Percentiles rank a stretch among this genome's conserved stretches.
phyloP scores from a whole-genome alignment of 1,284 basidiomycete species.

The Clitocybe nebularis region DNA sequence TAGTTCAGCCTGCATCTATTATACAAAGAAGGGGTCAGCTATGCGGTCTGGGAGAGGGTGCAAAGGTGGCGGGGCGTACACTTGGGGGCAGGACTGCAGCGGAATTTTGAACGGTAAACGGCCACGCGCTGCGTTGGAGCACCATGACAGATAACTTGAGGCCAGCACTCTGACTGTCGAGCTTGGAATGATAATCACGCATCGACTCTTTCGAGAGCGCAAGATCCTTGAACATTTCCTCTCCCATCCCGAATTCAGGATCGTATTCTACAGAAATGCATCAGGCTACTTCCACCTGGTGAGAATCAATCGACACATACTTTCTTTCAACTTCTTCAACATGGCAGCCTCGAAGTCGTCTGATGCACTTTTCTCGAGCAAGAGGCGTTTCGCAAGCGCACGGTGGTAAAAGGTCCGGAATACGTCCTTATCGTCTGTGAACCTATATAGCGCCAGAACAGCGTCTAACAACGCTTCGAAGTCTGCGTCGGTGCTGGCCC shows the following conservation, averaged over 20 bases:
- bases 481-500: constrained; percentile 62
- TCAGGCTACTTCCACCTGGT: background rate
- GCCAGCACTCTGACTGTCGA: constrained; percentile 27
- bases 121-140: constrained; percentile 75
- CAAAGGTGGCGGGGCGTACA: constrained; percentile 31
- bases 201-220: constrained; percentile 69
- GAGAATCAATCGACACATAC: constrained; percentile 37
- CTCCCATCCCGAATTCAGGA: constrained; percentile 83
- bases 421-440: constrained; percentile 88
- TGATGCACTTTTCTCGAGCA: constrained; percentile 84
- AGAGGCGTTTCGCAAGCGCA: constrained; percentile 82
- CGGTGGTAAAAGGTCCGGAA: constrained; percentile 95
- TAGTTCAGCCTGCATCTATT: constrained; percentile 70
- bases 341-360: constrained; percentile 90
- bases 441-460: constrained; percentile 83
- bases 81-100: constrained; percentile 48
- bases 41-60: background rate
- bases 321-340: constrained; percentile 84
- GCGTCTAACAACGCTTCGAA: constrained; percentile 72
- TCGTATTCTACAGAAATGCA: constrained; percentile 64
- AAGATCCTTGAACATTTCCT: constrained; percentile 89
- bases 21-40: background rate
- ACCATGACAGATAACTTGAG: constrained; percentile 63
- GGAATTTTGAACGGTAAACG: constrained; percentile 52
- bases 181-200: constrained; percentile 48